Conservation (phyloP, 768 basidiomycete species). For the Collybia sordida region DNA sequence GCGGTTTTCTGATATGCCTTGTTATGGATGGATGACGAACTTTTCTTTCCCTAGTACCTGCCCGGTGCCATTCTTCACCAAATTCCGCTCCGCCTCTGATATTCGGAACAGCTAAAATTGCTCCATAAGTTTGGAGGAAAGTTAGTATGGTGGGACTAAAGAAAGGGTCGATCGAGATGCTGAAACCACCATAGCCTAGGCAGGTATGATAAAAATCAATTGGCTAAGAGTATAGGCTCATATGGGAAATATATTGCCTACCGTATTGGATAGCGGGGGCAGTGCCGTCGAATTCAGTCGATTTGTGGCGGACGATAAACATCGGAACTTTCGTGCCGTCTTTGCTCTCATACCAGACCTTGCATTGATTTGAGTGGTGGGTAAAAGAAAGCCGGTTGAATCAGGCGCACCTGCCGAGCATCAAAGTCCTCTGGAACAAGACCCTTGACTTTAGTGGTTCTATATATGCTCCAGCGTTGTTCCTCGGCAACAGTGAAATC, state of each 20-base stretch:
- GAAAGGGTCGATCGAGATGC: slow-evolving; percentile 65
- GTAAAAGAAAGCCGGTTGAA: not conserved
- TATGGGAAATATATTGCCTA: slow-evolving; percentile 21
- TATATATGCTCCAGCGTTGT: slow-evolving; percentile 55
- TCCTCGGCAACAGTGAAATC: slow-evolving; percentile 56
- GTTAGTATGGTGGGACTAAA: slow-evolving; percentile 74
- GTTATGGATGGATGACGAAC: slow-evolving; percentile 30
- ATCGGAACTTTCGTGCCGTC: slow-evolving; percentile 83
- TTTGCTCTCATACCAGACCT: slow-evolving; percentile 79
- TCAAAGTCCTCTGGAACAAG: slow-evolving; percentile 69
- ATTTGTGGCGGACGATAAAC: slow-evolving; percentile 80
- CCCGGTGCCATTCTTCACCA: slow-evolving; percentile 83
- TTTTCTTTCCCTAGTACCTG: slow-evolving; percentile 70
- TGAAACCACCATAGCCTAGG: slow-evolving; percentile 81
- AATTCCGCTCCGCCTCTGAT: slow-evolving; percentile 77
- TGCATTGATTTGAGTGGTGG: not conserved
- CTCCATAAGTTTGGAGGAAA: slow-evolving; percentile 70
- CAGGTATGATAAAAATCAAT: not conserved
- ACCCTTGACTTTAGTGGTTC: slow-evolving; percentile 57
- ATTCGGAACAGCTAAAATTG: slow-evolving; percentile 57
- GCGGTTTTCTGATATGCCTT: not conserved
- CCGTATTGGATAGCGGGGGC: slow-evolving; percentile 80
- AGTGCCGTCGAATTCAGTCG: slow-evolving; percentile 67
- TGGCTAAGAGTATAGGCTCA: not conserved
- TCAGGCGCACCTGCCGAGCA: slow-evolving; percentile 51